Evolutionary conservation across 2,329 filamentous ascomycete genomes (phyloP).

Genomic region (Pseudopithomyces maydicus): DNA sequence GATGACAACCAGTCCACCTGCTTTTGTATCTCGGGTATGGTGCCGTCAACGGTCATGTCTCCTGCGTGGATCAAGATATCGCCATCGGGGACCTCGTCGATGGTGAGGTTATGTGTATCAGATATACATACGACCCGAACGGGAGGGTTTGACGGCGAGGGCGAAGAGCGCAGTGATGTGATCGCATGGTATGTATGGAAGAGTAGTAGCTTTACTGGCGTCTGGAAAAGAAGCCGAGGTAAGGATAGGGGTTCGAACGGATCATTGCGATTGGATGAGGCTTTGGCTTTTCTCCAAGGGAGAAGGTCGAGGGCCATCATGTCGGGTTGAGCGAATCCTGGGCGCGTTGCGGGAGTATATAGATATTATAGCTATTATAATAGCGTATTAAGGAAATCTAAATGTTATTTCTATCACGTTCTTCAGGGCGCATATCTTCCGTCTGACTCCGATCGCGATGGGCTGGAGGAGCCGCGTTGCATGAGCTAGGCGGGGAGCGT

Average conservation of each 20-base stretch:
- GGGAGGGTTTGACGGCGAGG: slow-evolving; percentile 61
- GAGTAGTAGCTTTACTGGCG: slow-evolving; percentile 69
- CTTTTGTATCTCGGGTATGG: slow-evolving; percentile 73
- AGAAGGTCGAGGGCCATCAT: slow-evolving; percentile 37
- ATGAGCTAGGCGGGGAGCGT: neutral
- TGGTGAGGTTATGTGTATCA: slow-evolving; percentile 77
- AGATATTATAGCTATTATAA: neutral
- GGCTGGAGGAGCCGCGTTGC: neutral
- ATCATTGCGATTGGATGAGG: slow-evolving; percentile 12
- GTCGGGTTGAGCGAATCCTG: slow-evolving; percentile 2
- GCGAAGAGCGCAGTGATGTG: slow-evolving; percentile 69
- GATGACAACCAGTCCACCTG: slow-evolving; percentile 81
- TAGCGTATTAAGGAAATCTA: neutral
- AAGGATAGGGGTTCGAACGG: slow-evolving; percentile 56
- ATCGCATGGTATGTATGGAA: slow-evolving; percentile 68
- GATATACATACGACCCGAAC: slow-evolving; percentile 86
- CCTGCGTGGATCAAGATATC: slow-evolving; percentile 91
- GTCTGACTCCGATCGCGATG: neutral
- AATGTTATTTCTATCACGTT: neutral
- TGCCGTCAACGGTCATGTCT: slow-evolving; percentile 78
- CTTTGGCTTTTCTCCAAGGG: slow-evolving; percentile 29
- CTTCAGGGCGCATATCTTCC: neutral
- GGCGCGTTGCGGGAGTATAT: slow-evolving; percentile 5
- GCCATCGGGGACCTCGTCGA: slow-evolving; percentile 69
- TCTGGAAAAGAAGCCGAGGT: slow-evolving; percentile 67